Evolutionary conservation across 768 basidiomycete species (phyloP).

Genomic region (Leccinum boreale): DNA sequence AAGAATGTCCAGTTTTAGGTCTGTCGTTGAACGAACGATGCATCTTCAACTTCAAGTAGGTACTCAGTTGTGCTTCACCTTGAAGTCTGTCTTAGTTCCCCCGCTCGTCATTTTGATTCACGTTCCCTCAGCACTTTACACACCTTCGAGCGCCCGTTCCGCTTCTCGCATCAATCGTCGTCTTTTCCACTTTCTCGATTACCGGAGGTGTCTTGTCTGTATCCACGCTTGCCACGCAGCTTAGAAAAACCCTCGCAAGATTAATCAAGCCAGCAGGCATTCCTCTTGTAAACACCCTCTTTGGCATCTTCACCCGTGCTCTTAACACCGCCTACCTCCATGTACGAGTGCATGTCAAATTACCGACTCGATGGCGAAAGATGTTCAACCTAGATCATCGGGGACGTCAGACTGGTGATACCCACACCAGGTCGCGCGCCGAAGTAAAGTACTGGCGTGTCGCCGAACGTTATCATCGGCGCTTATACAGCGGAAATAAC

Average conservation of each 20-base stretch:
- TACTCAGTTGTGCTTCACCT: neutral
- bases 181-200: slow-evolving; percentile 9
- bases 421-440: slow-evolving; percentile 22
- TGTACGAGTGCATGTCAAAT: slow-evolving; percentile 6
- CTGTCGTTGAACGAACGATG: slow-evolving; percentile 9
- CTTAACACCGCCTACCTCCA: slow-evolving; percentile 18
- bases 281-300: slow-evolving; percentile 4
- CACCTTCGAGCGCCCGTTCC: slow-evolving; percentile 1
- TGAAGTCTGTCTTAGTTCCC: neutral
- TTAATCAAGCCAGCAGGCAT: neutral
- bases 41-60: slow-evolving; percentile 11
- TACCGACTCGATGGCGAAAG: slow-evolving; percentile 10
- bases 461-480: slow-evolving; percentile 25
- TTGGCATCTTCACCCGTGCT: slow-evolving; percentile 9
- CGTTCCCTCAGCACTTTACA: slow-evolving; percentile 1
- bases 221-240: slow-evolving; percentile 2
- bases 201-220: neutral
- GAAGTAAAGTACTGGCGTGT: slow-evolving; percentile 33
- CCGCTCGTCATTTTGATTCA: neutral
- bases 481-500: slow-evolving; percentile 23
- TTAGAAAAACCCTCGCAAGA: slow-evolving; percentile 6
- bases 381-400: neutral
- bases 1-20: slow-evolving; percentile 6
- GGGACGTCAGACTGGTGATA: slow-evolving; percentile 2
- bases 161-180: slow-evolving; percentile 7